These are phyloP conservation scores for Colletotrichum sp. DNA, from an alignment of 2,329 filamentous ascomycete species.

Conservation along the genomic window DNA sequence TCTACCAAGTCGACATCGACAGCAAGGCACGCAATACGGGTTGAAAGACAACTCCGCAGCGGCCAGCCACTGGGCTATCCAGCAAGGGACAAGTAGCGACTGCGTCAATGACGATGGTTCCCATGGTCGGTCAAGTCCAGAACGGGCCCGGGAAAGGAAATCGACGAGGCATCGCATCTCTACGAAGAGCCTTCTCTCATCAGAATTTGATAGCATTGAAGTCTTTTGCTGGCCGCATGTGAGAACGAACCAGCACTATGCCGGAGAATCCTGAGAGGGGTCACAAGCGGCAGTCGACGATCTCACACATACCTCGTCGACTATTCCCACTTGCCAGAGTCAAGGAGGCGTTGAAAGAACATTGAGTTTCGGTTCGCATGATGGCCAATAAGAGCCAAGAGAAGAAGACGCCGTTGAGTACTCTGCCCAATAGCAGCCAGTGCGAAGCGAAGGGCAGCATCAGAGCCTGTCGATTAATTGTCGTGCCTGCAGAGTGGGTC, in stretches of 20 bases:
- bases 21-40: background rate
- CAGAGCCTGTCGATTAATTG: background rate
- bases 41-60: background rate
- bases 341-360: background rate
- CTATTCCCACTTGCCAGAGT: background rate
- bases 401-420: background rate
- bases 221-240: background rate
- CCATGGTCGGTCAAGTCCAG: background rate
- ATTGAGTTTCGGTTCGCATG: slow-evolving; percentile 2
- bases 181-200: background rate
- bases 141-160: background rate
- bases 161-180: background rate
- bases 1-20: background rate
- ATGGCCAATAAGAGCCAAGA: background rate
- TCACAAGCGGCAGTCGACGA: background rate
- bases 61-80: background rate
- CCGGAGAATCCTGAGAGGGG: background rate
- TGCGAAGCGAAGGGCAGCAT: background rate
- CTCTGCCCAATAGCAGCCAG: background rate
- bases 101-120: background rate
- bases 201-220: background rate
- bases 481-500: background rate
- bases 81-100: background rate
- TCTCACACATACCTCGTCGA: background rate
- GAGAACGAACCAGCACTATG: background rate